phyloP scores from a whole-genome alignment of 2,329 filamentous ascomycete genomes.

The Colletotrichum trifolii region DNA sequence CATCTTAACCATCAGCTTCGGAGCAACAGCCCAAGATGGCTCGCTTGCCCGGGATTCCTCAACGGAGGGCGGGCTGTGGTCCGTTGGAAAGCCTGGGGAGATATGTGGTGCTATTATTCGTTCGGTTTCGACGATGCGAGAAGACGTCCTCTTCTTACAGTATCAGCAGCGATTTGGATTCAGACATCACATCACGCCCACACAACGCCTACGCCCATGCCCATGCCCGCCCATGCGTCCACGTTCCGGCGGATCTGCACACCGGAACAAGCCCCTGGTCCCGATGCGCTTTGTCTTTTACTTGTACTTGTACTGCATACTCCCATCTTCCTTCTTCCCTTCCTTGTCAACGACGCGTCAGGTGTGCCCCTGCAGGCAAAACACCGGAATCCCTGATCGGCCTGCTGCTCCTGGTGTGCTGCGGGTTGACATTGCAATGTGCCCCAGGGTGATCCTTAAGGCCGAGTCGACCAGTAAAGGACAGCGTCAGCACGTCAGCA shows the following conservation, averaged over 20 bases:
- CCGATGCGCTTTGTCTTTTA: constrained; percentile 1
- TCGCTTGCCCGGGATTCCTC: constrained; percentile 22
- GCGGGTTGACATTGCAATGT: constrained; percentile 15
- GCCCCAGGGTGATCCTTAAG: constrained; percentile 26
- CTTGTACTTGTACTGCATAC: too few relatives aligned
- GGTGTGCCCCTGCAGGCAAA: constrained; percentile 19
- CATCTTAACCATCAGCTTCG: constrained; percentile 22
- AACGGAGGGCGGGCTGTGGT: not conserved
- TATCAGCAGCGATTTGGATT: not conserved
- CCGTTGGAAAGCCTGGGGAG: not conserved
- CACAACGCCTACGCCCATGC: constrained; percentile 2
- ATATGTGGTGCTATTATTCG: constrained; percentile 1
- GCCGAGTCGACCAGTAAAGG: not conserved
- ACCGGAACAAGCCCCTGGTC: constrained; percentile 8
- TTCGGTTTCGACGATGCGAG: constrained; percentile 6
- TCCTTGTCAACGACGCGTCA: not conserved
- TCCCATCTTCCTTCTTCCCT: not conserved
- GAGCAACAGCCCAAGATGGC: constrained; percentile 25
- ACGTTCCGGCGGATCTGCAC: constrained; percentile 22
- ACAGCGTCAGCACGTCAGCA: constrained; percentile 8
- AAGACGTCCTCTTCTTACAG: too few relatives aligned
- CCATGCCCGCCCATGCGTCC: constrained; percentile 1
- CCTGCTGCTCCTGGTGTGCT: constrained; percentile 6
- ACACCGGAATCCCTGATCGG: constrained; percentile 26
- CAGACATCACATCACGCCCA: not conserved